A percentile compares a stretch with the other conserved stretches of the same genome.
phyloP scores from a whole-genome alignment of 2,329 filamentous ascomycete species.

The Colletotrichum sp. region DNA sequence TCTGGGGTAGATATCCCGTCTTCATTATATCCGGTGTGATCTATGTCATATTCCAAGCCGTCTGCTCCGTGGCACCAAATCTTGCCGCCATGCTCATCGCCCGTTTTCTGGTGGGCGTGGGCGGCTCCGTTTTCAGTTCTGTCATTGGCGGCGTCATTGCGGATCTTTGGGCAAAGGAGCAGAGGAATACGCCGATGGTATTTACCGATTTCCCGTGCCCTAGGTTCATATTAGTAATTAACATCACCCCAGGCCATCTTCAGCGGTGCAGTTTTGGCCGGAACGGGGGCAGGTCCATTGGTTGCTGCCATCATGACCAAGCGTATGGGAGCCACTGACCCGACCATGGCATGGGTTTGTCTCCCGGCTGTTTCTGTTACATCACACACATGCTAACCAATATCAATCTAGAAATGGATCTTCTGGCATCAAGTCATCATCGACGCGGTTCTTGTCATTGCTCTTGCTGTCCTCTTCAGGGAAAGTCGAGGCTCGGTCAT shows the following conservation, averaged over 20 bases:
- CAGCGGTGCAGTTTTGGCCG: constrained; percentile 77
- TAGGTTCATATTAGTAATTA: not conserved
- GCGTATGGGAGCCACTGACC: constrained; percentile 47
- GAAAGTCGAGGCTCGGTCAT: constrained; percentile 86
- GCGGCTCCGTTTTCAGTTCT: constrained; percentile 79
- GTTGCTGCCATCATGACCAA: constrained; percentile 73
- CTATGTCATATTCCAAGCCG: constrained; percentile 73
- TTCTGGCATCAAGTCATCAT: constrained; percentile 86
- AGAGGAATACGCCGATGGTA: constrained; percentile 84
- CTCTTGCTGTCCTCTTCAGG: constrained; percentile 74
- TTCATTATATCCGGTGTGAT: constrained; percentile 77
- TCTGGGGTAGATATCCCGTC: constrained; percentile 85
- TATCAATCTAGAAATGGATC: constrained; percentile 78
- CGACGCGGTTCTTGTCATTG: constrained; percentile 65
- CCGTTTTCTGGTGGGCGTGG: constrained; percentile 79
- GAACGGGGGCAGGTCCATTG: constrained; percentile 80
- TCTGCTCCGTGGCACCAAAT: constrained; percentile 73
- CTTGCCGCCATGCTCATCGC: constrained; percentile 77
- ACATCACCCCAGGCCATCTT: constrained; percentile 63
- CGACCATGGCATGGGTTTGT: constrained; percentile 29
- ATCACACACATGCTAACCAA: not conserved
- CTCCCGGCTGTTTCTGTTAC: not conserved
- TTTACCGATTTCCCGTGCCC: not conserved
- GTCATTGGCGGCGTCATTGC: constrained; percentile 93
- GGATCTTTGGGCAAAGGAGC: constrained; percentile 80